Percentiles rank a stretch among this genome's conserved stretches.
phyloP scores from a whole-genome alignment of 495 filamentous ascomycete species.

The Hyaloscypha finlandica region DNA sequence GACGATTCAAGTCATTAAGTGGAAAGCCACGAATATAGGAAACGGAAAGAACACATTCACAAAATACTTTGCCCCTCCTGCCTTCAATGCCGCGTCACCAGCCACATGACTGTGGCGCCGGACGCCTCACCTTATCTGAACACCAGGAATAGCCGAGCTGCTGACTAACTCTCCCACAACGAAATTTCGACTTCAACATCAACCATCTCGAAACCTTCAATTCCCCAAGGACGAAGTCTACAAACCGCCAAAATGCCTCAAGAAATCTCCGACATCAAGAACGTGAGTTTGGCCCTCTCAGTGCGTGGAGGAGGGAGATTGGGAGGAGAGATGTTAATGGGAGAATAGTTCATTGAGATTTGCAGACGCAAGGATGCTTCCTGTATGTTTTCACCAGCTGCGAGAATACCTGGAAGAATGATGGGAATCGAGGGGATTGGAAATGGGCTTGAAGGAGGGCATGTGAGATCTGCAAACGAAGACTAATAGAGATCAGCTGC shows the following conservation, averaged over 20 bases:
- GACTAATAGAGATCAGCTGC: conserved; percentile 66
- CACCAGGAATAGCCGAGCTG: conserved; percentile 19
- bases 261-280: conserved; percentile 99
- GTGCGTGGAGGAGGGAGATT: background rate
- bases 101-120: conserved; percentile 8
- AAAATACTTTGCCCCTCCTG: background rate
- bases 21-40: background rate
- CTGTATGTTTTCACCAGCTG: conserved; percentile 40
- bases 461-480: background rate
- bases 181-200: conserved; percentile 23
- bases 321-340: conserved; percentile 11
- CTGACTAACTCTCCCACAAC: conserved; percentile 33
- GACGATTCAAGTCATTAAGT: background rate
- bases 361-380: conserved; percentile 98
- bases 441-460: background rate
- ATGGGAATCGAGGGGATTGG: conserved; percentile 18
- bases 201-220: conserved; percentile 17
- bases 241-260: conserved; percentile 78
- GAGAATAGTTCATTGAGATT: conserved; percentile 94
- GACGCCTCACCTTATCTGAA: conserved; percentile 16
- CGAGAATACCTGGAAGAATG: conserved; percentile 4
- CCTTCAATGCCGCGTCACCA: conserved; percentile 24
- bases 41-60: conserved; percentile 7
- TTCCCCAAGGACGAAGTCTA: conserved; percentile 26
- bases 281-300: conserved; percentile 40